Percentiles rank a stretch among this genome's conserved stretches.
These are phyloP conservation scores for Lepidium africanum DNA, from an alignment of 345 rosid species.

Conservation along the genomic window DNA sequence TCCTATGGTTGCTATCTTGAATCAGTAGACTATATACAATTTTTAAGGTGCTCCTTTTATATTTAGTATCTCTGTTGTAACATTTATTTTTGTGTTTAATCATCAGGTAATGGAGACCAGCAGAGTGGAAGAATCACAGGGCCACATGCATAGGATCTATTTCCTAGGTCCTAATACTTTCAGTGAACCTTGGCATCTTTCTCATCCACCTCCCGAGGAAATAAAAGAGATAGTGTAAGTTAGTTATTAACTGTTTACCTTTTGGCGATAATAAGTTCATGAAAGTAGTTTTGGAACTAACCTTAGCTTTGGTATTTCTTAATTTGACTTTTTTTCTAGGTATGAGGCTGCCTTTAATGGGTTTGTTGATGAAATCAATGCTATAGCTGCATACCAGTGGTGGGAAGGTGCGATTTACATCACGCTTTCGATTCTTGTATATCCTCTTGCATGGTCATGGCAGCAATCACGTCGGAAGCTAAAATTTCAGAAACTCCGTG, in stretches of 20 bases:
- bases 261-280: neutral
- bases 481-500: slow-evolving; percentile 87
- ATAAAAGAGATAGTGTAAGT: slow-evolving; percentile 79
- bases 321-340: slow-evolving; percentile 31
- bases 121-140: slow-evolving; percentile 78
- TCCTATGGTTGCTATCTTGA: neutral
- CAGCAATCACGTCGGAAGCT: slow-evolving; percentile 61
- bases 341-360: slow-evolving; percentile 81
- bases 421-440: slow-evolving; percentile 68
- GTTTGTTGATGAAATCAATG: slow-evolving; percentile 87
- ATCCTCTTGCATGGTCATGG: slow-evolving; percentile 95
- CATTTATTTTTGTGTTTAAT: neutral
- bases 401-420: slow-evolving; percentile 88
- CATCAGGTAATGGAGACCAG: slow-evolving; percentile 83
- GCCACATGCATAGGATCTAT: slow-evolving; percentile 84
- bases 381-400: slow-evolving; percentile 87
- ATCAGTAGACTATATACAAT: neutral
- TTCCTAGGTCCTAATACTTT: slow-evolving; percentile 90
- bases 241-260: neutral
- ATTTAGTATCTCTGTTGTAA: neutral
- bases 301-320: neutral
- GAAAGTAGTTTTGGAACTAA: neutral
- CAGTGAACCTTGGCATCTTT: slow-evolving; percentile 84
- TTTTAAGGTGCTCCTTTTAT: neutral
- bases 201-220: slow-evolving; percentile 77